Evolutionary conservation across 2,329 filamentous ascomycete species (phyloP), one percentile per base, ranked within the genome.

Genomic region (Verticillium dahliae): DNA sequence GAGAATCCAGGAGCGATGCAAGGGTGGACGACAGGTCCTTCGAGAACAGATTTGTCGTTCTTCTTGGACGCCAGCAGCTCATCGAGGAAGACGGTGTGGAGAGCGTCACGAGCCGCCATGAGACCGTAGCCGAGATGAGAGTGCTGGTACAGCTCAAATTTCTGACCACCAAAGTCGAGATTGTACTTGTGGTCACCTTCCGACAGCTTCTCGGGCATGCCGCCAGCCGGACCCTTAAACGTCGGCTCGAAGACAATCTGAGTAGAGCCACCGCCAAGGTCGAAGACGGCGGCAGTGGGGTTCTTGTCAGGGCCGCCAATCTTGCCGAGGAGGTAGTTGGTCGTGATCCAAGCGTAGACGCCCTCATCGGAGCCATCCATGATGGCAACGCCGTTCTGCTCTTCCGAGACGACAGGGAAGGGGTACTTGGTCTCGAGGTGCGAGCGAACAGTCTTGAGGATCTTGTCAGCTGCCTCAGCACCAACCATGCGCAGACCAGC

Each of bases 181-280:
- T 88, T 84, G 78, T 98, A 99, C 79, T 96, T 97, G 85, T 99
- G 95, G 72, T 98, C 93, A 61, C 95, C 95, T 54, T 93, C 89
- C 18, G 88, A 84, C 70, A 99, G 84, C 74, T 88, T 90, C 73
- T 91, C 88, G 0, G 93, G 93, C 82, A 97, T 90, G 63, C 92
- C 93, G 65, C 91, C 90, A 58, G 83, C 80, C 61, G 84, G 76
- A 61, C 85, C 84, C 73, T 91, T 89, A 78, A 97, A 99, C 59
- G 90, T 96, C 27, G 96, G 96, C 80, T 99, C 88, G 76, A 98
- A 99, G 68, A 99, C 96, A 72, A 99, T 97, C 79, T 99, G 95
- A 14, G 96, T 99, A 27, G 93, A 97, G 60, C 95, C 95, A 70
- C 95, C 95, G 65, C 95, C 95, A 57, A 99, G 89, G 73, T 99